A percentile compares a stretch with the other conserved stretches of the same genome.
These are phyloP conservation scores for Sarocladium kiliense DNA, from an alignment of 2,329 filamentous ascomycete species.

Conservation along the genomic window DNA sequence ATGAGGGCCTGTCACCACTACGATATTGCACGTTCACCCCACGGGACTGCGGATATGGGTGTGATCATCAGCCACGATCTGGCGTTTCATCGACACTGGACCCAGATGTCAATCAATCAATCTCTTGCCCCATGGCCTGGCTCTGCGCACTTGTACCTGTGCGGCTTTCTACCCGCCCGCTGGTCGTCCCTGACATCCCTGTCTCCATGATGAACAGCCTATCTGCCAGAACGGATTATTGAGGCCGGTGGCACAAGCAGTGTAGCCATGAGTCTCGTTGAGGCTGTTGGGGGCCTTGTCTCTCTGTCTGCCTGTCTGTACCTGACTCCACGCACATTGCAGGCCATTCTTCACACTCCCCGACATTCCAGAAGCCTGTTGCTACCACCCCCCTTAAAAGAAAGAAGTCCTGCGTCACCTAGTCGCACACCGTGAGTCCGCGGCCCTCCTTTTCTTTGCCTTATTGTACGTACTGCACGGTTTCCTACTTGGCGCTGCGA, in stretches of 20 bases:
- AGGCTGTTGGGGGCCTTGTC: neutral
- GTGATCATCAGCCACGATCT: slow-evolving; percentile 9
- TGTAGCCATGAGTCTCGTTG: neutral
- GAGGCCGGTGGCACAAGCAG: neutral
- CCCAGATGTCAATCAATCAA: slow-evolving; percentile 8
- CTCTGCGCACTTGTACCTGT: neutral
- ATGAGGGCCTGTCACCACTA: neutral
- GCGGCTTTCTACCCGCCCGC: neutral
- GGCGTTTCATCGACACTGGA: slow-evolving; percentile 6
- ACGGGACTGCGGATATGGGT: neutral
- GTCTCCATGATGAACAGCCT: neutral
- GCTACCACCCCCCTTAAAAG: neutral
- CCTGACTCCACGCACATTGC: neutral
- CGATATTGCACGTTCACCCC: neutral
- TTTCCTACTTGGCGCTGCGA: neutral
- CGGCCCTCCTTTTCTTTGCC: neutral
- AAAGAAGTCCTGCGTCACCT: neutral
- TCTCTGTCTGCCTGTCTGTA: neutral
- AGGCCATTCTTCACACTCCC: neutral
- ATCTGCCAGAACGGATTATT: neutral
- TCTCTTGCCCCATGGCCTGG: neutral
- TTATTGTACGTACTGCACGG: neutral
- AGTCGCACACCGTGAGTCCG: neutral
- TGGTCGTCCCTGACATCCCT: neutral
- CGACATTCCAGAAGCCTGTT: neutral